phyloP scores from a whole-genome alignment of 75 land plant genomes.

The Pseudotsuga menziesii region DNA sequence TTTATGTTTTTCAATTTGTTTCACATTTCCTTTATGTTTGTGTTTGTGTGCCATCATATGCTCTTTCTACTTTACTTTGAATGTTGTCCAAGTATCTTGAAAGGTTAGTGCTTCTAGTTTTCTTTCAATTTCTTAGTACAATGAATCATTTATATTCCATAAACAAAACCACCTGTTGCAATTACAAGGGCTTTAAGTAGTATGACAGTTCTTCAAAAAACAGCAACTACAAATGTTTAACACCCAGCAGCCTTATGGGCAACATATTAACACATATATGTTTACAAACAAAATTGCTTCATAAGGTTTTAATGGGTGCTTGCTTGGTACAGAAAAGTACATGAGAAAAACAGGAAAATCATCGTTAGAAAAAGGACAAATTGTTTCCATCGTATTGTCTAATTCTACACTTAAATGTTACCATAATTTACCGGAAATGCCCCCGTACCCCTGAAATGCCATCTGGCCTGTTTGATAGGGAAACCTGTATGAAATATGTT shows the following conservation, averaged over 20 bases:
- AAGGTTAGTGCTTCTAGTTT: neutral
- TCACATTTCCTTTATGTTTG: no score
- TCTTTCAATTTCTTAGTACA: neutral
- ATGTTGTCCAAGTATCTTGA: neutral
- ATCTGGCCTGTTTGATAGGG: no score
- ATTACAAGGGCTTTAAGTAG: neutral
- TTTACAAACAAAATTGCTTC: neutral
- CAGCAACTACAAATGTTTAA: neutral
- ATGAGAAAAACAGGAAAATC: neutral
- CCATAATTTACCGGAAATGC: no score
- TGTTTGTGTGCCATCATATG: neutral
- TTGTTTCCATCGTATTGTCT: neutral
- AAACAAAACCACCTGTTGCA: neutral
- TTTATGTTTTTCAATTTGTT: no score
- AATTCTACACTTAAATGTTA: neutral
- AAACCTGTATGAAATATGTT: no score
- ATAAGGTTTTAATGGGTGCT: neutral
- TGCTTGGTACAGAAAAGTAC: neutral
- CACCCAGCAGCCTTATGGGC: neutral
- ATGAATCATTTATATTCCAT: neutral
- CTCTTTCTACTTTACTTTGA: neutral
- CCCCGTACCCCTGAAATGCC: no score
- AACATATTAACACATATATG: neutral
- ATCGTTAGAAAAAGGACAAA: neutral
- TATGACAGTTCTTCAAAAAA: neutral